Conservation (phyloP, 345 rosid species). For the Eucalyptus decipiens region DNA sequence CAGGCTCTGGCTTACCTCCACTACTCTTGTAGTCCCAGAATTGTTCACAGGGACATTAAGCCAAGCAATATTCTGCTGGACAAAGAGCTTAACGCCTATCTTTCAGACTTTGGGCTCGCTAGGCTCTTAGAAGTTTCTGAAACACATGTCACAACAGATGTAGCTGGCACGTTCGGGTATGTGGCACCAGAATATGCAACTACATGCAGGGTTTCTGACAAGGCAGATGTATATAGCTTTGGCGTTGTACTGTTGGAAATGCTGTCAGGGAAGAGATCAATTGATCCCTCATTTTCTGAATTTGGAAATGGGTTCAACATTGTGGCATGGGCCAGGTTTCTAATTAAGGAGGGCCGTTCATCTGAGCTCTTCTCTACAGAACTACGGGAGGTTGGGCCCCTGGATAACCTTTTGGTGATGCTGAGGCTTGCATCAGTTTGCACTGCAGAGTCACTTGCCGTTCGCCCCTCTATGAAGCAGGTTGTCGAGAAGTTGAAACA, state of each 20-base stretch:
- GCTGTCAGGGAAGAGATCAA: conserved; percentile 54
- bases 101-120: conserved; percentile 65
- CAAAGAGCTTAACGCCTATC: conserved; percentile 48
- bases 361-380: conserved; percentile 29
- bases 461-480: conserved; percentile 46
- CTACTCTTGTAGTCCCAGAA: conserved; percentile 51
- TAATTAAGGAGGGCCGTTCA: conserved; percentile 40
- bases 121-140: conserved; percentile 58
- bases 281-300: conserved; percentile 59
- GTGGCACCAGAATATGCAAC: conserved; percentile 75
- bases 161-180: conserved; percentile 67
- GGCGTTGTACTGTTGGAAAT: conserved; percentile 52
- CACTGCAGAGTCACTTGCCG: conserved; percentile 38
- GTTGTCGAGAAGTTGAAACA: conserved; percentile 47
- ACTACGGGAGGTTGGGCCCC: conserved; percentile 43
- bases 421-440: conserved; percentile 40
- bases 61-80: conserved; percentile 68
- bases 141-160: conserved; percentile 68
- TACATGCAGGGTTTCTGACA: conserved; percentile 62
- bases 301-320: conserved; percentile 58
- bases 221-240: conserved; percentile 70
- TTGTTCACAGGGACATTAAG: conserved; percentile 67
- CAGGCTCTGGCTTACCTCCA: conserved; percentile 66
- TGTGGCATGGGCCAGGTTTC: conserved; percentile 49
- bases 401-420: conserved; percentile 31